Percentiles rank a stretch among this genome's conserved stretches.
phyloP scores from a whole-genome alignment of 1,139 yeast species.

The Saccharomyces uvarum region DNA sequence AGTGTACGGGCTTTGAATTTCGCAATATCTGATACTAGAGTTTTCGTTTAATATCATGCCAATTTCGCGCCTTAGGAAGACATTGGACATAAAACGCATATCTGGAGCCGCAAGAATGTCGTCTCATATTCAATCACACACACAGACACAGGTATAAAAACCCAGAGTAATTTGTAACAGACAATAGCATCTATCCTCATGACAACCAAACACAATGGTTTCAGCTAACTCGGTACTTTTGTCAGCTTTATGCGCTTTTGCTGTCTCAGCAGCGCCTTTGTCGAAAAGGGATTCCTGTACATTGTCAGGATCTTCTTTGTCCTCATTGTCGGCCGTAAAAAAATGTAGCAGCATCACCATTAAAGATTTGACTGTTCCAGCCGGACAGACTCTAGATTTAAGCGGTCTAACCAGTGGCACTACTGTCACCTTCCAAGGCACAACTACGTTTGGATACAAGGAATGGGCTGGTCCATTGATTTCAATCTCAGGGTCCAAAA shows the following conservation, averaged over 20 bases:
- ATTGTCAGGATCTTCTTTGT: constrained; percentile 4
- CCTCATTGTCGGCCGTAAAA: constrained; percentile 4
- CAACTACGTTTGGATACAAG: constrained; percentile 11
- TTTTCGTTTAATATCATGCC: background rate
- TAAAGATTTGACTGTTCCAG: constrained; percentile 12
- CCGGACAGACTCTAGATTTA: constrained; percentile 14
- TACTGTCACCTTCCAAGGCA: constrained; percentile 15
- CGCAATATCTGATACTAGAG: background rate
- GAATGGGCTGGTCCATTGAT: constrained; percentile 17
- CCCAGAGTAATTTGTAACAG: background rate
- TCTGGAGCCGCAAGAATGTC: background rate
- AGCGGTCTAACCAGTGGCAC: constrained; percentile 11
- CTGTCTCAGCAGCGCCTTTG: constrained; percentile 1
- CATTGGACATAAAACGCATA: background rate
- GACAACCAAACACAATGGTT: background rate
- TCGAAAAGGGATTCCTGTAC: constrained; percentile 8
- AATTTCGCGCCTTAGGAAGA: background rate
- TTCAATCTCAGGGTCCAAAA: constrained; percentile 9
- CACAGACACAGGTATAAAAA: background rate
- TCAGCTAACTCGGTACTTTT: background rate
- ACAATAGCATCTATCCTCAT: background rate
- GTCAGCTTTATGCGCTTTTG: background rate
- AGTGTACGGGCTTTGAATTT: background rate
- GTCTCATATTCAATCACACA: background rate
- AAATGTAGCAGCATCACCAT: constrained; percentile 10